phyloP scores from a whole-genome alignment of 2,329 filamentous ascomycete species.

The Elsinoe fawcettii region DNA sequence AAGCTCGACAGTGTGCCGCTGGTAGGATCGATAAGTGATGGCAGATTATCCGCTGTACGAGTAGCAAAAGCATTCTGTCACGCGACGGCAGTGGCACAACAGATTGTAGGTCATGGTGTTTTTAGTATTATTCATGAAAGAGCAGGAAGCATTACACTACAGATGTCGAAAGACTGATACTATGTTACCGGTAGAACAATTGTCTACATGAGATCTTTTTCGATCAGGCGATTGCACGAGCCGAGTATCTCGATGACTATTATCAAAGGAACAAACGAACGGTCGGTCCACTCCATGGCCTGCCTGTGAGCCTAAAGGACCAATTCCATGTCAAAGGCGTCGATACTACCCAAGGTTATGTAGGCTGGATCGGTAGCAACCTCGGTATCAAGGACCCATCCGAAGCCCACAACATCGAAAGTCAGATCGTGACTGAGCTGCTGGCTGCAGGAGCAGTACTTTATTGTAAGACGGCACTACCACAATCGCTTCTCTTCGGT shows the following conservation, averaged over 20 bases:
- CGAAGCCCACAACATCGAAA: background rate
- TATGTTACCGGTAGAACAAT: constrained; percentile 21
- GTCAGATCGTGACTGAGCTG: constrained; percentile 8
- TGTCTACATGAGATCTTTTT: constrained; percentile 20
- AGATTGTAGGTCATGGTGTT: constrained; percentile 24
- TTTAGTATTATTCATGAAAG: no score
- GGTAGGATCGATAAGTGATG: constrained; percentile 28
- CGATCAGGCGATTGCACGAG: constrained; percentile 36
- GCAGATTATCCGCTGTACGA: constrained; percentile 31
- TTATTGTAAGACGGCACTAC: constrained; percentile 47
- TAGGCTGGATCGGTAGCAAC: constrained; percentile 20
- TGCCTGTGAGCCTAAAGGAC: constrained; percentile 59
- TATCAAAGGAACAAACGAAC: constrained; percentile 34
- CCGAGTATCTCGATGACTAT: constrained; percentile 43
- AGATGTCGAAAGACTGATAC: background rate
- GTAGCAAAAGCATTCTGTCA: constrained; percentile 40
- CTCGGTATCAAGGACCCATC: constrained; percentile 26
- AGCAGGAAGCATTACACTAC: no score
- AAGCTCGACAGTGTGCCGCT: constrained; percentile 39
- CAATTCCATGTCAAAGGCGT: constrained; percentile 49
- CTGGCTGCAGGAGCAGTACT: constrained; percentile 42
- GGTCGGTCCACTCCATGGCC: constrained; percentile 56
- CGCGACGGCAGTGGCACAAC: constrained; percentile 41
- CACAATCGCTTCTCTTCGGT: constrained; percentile 49
- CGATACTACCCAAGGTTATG: constrained; percentile 33